Percentiles rank a stretch among this genome's conserved stretches.
phyloP scores from a whole-genome alignment of 1,284 basidiomycete genomes.

The Phenoliferia sp. region DNA sequence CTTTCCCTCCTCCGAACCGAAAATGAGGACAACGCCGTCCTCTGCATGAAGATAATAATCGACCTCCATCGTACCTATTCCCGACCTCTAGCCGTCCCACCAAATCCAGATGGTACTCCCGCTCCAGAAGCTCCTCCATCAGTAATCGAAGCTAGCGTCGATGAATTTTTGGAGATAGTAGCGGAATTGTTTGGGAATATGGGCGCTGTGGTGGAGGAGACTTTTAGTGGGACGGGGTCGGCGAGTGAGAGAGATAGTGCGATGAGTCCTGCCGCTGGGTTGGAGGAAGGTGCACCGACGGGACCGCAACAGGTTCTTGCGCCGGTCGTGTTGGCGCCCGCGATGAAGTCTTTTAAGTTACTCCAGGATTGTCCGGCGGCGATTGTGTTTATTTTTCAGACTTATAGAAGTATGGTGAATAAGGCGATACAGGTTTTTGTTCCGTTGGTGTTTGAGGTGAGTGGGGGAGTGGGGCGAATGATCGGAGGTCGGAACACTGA shows the following conservation, averaged over 20 bases:
- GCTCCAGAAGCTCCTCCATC: slow-evolving; percentile 12
- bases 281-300: slow-evolving; percentile 14
- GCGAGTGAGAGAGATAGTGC: background rate
- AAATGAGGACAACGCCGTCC: slow-evolving; percentile 92
- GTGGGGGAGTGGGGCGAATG: background rate
- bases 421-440: slow-evolving; percentile 70
- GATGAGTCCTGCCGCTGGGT: background rate
- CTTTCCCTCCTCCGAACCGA: slow-evolving; percentile 79
- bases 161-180: slow-evolving; percentile 72
- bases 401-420: slow-evolving; percentile 60
- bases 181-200: slow-evolving; percentile 74
- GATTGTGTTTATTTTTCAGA: slow-evolving; percentile 85
- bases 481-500: background rate
- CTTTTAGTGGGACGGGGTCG: slow-evolving; percentile 56
- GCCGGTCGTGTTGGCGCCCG: slow-evolving; percentile 43
- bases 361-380: slow-evolving; percentile 91
- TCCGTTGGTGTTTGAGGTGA: slow-evolving; percentile 66
- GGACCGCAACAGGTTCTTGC: slow-evolving; percentile 18
- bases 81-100: slow-evolving; percentile 21
- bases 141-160: slow-evolving; percentile 64
- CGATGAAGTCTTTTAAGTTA: slow-evolving; percentile 86
- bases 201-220: slow-evolving; percentile 66
- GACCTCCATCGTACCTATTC: slow-evolving; percentile 54
- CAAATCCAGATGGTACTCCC: slow-evolving; percentile 45
- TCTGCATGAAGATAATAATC: slow-evolving; percentile 87